Base-by-base conservation (phyloP, 768 basidiomycete species). In the Pleurotus djamor region DNA sequence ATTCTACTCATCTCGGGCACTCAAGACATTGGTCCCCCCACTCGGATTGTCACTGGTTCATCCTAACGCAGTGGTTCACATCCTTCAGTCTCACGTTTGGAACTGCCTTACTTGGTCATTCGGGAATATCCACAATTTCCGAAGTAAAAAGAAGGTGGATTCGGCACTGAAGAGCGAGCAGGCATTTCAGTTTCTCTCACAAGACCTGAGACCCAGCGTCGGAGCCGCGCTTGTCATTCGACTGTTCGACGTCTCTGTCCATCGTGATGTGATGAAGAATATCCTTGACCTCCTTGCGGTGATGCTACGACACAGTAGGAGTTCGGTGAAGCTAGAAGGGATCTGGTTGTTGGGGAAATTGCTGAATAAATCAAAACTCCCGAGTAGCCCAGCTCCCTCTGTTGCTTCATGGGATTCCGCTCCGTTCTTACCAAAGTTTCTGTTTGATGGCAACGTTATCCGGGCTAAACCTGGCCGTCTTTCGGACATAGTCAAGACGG, bases 51-150 rank as follows among this genome's bases (percentile, higher is more conserved):
- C 71, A 1, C 33, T 38, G 16, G 64, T 52, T 3, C 76, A 81
- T 60, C 71, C 72, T 49, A 67, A 71, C n/a, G 64, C 67, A 9
- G 52, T 68, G 4, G 69, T 81, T 9, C 72, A 71, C 10, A 65
- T 70, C 14, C 68, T 83, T 6, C 75, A 79, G 45, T 66, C 77
- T 1, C 75, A 75, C 37, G 68, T 81, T 17, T 88, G 85, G 85
- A 75, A 72, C 54, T 76, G 80, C 54, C 71, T 87, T 32, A 69
- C 87, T 17, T 87, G 86, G 85, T 77, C 80, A 1, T 85, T 81
- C 59, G 69, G 76, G 16, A 75, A 74, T 14, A 64, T 85, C 48
- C 72, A 75, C 10, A 28, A 16, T 8, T 60, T 47, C 14, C 55
- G 38, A 14, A 38, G 21, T 10, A 21, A 9, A 12, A 9, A 4